Evolutionary conservation across 371 early-diverging fungal species (phyloP).

Genomic region (Apophysomyces sp.): DNA sequence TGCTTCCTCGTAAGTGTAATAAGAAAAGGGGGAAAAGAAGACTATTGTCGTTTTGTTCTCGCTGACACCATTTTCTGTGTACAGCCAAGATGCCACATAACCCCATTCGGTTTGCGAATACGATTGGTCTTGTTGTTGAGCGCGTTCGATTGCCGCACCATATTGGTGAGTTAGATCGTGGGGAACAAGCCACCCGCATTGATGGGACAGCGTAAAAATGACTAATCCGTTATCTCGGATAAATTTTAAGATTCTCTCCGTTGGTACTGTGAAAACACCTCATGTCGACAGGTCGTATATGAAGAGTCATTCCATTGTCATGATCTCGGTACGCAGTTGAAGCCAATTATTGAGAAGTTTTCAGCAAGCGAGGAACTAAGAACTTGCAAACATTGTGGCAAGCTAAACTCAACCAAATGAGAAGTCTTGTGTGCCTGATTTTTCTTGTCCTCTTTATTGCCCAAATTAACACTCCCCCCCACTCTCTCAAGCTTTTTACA

Average conservation of each 20-base stretch:
- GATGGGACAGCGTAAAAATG: conserved; percentile 8
- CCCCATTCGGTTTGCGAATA: conserved; percentile 88
- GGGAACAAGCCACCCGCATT: not conserved
- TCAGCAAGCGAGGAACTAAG: conserved; percentile 62
- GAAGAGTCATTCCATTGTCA: conserved; percentile 87
- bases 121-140: conserved; percentile 95
- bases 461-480: too few species aligned
- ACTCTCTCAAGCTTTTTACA: too few species aligned
- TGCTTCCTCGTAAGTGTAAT: conserved; percentile 76
- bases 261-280: conserved; percentile 88
- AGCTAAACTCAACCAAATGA: conserved; percentile 66
- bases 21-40: not conserved
- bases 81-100: conserved; percentile 89
- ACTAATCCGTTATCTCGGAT: conserved; percentile 8
- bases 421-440: too few species aligned
- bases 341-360: conserved; percentile 87
- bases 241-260: conserved; percentile 67
- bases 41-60: too few species aligned
- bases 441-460: too few species aligned
- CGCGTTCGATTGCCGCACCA: conserved; percentile 75
- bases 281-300: conserved; percentile 81
- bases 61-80: not conserved
- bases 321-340: conserved; percentile 88
- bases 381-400: conserved; percentile 78
- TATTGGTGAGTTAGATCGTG: conserved; percentile 54